Conservation (phyloP, 495 filamentous ascomycete species). For the Penicillium macrosclerotiorum region DNA sequence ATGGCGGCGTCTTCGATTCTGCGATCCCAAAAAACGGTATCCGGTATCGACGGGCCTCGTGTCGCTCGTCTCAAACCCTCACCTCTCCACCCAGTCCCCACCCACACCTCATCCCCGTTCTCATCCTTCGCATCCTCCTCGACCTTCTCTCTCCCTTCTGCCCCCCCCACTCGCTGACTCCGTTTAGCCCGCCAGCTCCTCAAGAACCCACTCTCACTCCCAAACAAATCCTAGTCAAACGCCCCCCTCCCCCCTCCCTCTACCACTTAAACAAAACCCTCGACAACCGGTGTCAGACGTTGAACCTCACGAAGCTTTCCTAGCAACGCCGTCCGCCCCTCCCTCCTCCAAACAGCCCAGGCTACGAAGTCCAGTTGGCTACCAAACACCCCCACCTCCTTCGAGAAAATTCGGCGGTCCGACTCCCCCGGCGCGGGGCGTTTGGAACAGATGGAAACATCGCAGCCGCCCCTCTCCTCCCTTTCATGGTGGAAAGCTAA, state of each 20-base stretch:
- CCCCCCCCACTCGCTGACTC: not conserved
- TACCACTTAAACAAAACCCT: conserved; percentile 6
- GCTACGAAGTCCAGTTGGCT: too few relatives aligned
- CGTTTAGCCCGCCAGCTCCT: too few relatives aligned
- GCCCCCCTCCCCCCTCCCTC: not conserved
- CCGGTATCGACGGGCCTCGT: too few relatives aligned
- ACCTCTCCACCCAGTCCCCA: conserved; percentile 9
- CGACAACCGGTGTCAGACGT: conserved; percentile 14
- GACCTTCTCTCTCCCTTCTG: conserved; percentile 3
- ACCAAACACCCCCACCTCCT: too few relatives aligned
- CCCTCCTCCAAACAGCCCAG: conserved; percentile 1
- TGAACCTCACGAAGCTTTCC: conserved; percentile 19
- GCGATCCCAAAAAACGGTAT: too few relatives aligned
- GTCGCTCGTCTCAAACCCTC: too few relatives aligned
- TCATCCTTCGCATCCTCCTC: too few relatives aligned
- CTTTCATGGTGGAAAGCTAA: not conserved
- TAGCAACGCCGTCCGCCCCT: conserved; percentile 2
- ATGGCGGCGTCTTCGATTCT: too few relatives aligned
- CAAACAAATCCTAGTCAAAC: too few relatives aligned
- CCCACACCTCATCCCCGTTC: conserved; percentile 14
- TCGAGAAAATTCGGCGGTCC: conserved; percentile 30
- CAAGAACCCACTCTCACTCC: too few relatives aligned
- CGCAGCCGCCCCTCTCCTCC: not conserved
- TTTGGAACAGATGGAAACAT: conserved; percentile 1
- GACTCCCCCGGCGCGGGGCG: conserved; percentile 17